These are phyloP conservation scores for Domatiomyces catenatus DNA, from an alignment of 2,329 filamentous ascomycete species.

Conservation along the genomic window DNA sequence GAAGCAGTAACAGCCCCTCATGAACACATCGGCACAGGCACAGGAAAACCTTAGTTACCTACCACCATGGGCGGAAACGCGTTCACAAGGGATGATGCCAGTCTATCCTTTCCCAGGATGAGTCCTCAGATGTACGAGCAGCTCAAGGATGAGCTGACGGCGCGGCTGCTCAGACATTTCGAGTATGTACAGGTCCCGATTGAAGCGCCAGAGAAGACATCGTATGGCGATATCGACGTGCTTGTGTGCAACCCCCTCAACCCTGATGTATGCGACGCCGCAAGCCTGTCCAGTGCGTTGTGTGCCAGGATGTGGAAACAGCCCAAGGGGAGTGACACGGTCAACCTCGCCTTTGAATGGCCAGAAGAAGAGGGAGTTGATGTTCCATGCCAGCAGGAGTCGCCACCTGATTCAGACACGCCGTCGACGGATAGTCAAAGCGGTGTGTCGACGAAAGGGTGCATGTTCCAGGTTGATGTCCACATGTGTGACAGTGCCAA, in stretches of 20 bases:
- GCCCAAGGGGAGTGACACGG: slow-evolving; percentile 18
- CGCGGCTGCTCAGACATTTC: slow-evolving; percentile 38
- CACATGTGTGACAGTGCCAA: slow-evolving; percentile 34
- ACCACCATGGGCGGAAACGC: slow-evolving; percentile 39
- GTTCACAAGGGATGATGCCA: slow-evolving; percentile 39
- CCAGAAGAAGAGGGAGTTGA: slow-evolving; percentile 5
- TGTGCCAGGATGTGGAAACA: slow-evolving; percentile 8
- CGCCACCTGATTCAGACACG: not conserved
- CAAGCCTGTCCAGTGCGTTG: slow-evolving; percentile 5
- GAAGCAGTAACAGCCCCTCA: not conserved
- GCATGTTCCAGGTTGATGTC: slow-evolving; percentile 48
- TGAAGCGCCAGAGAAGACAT: slow-evolving; percentile 52
- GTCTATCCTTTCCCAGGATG: slow-evolving; percentile 48
- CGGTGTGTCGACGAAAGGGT: not conserved
- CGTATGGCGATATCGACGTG: slow-evolving; percentile 61
- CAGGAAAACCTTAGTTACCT: not conserved
- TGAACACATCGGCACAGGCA: not conserved
- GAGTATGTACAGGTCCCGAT: slow-evolving; percentile 43
- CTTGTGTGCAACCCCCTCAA: slow-evolving; percentile 39
- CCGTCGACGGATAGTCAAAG: not conserved
- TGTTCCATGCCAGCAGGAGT: not conserved
- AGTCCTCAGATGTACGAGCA: slow-evolving; percentile 39
- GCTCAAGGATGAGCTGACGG: slow-evolving; percentile 30
- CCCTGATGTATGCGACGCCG: not conserved
- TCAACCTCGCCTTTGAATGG: slow-evolving; percentile 19